Evolutionary conservation across 306 rosid genomes (phyloP).

Genomic region (Prunus armeniaca): DNA sequence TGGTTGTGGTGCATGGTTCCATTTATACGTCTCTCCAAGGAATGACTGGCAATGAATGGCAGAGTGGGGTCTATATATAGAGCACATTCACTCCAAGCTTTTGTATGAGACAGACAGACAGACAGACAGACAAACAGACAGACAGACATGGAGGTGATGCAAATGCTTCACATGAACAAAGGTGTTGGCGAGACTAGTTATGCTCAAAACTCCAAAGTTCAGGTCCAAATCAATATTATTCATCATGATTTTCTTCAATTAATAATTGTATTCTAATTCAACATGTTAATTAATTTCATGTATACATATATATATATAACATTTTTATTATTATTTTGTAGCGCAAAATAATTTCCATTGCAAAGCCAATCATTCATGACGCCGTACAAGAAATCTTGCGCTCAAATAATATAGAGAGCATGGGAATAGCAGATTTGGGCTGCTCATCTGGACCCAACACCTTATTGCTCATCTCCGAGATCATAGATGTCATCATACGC

Average conservation of each 20-base stretch:
- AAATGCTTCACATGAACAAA: constrained; percentile 69
- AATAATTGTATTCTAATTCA: too few relatives aligned
- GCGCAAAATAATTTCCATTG: constrained; percentile 41
- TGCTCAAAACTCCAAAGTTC: constrained; percentile 62
- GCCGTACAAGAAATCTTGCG: constrained; percentile 35
- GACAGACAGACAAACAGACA: not conserved
- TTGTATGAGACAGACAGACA: not conserved
- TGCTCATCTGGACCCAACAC: constrained; percentile 88
- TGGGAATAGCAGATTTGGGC: constrained; percentile 77
- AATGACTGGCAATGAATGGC: too few relatives aligned
- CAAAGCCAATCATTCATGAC: constrained; percentile 32
- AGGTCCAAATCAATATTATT: constrained; percentile 30
- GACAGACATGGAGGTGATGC: constrained; percentile 47
- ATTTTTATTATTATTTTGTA: not conserved
- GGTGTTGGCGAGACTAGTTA: constrained; percentile 67
- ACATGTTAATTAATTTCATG: too few relatives aligned
- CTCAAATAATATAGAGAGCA: constrained; percentile 27
- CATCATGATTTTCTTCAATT: too few relatives aligned
- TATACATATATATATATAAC: not conserved
- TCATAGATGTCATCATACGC: constrained; percentile 36
- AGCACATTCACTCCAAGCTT: not conserved
- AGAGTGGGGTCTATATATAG: not conserved
- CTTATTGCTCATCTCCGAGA: constrained; percentile 37
- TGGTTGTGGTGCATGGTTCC: too few relatives aligned
- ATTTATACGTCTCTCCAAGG: too few relatives aligned